Evolutionary conservation across 257 asterid genomes (phyloP), one percentile per base, ranked within the genome.

Genomic region (Jaltomata sinuosa): DNA sequence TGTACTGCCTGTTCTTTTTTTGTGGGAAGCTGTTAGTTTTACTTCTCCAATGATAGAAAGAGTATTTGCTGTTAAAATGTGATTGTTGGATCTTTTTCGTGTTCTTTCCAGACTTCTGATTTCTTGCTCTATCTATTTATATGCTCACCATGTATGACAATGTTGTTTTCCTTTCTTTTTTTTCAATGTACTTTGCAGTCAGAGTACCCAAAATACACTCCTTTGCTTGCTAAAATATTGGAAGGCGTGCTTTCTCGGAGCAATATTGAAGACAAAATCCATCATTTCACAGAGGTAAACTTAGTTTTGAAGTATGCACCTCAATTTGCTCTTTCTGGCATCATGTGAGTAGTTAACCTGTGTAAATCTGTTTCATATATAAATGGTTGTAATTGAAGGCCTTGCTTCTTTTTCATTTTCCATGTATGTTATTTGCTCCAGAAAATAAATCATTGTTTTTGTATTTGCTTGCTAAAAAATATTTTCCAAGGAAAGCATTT

Each of bases 161-260:
- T 34, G 77, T 50, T 83, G 81, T 83, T 88, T 65, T 89, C 15
- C 36, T 47, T 45, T 76, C 27, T 47, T 16, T 19, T 34, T 68
- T 68, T 34, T 27, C 40, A 45, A 76, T 76, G 1, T 76, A 47
- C 61, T 47, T 88, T 87, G 89, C 97, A 96, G 99, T 85, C 93
- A 11, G 97, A 96, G 87, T 94, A 93, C 91, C 98, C 97, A 21
- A 92, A 93, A 50, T 94, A 94, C 89, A 92, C 99, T 61, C 94
- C 98, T 42, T 88, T 96, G 94, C 98, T 96, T 90, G 93, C 97
- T 77, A 96, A 96, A 89, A 89, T 94, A 88, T 86, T 96, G 94
- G 98, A 96, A 84, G 94, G 92, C 72, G 84, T 93, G 88, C 89
- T 92, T 82, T 91, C 95, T 83, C 89, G 85, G 91, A 91, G 87